Evolutionary conservation across 164 flowering plant species (phyloP).

Genomic region (Buxus sempervirens): DNA sequence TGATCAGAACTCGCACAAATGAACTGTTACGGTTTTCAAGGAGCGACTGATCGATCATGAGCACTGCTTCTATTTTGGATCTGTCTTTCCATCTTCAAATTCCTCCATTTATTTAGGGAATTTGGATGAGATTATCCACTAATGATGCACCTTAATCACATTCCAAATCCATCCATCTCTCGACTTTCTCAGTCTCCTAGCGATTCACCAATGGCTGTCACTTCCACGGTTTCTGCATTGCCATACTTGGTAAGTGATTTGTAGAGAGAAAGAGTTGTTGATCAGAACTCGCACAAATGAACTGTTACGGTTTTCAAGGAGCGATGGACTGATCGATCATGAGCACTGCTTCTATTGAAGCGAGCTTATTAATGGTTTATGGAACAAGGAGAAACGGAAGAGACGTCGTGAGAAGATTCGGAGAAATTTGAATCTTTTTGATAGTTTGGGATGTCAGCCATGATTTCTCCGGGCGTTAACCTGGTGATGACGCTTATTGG

Average conservation of each 20-base stretch:
- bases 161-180: background rate
- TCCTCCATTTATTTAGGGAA: background rate
- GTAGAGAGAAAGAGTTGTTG: too few relatives aligned
- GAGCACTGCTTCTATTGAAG: background rate
- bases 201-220: background rate
- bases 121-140: background rate
- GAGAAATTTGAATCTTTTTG: background rate
- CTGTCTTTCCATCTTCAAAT: background rate
- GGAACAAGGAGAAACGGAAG: background rate
- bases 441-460: constrained; percentile 13
- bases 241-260: background rate
- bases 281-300: background rate
- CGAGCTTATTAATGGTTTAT: background rate
- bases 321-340: background rate
- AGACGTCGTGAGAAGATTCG: background rate
- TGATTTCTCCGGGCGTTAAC: constrained; percentile 74
- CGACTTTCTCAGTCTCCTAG: background rate
- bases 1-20: background rate
- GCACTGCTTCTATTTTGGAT: background rate
- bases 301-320: background rate
- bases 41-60: background rate
- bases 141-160: background rate
- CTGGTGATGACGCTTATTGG: constrained; percentile 96
- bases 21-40: background rate
- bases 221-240: background rate